Evolutionary conservation across 1,284 basidiomycete genomes (phyloP).

Genomic region (Rhodotorula sp.): DNA sequence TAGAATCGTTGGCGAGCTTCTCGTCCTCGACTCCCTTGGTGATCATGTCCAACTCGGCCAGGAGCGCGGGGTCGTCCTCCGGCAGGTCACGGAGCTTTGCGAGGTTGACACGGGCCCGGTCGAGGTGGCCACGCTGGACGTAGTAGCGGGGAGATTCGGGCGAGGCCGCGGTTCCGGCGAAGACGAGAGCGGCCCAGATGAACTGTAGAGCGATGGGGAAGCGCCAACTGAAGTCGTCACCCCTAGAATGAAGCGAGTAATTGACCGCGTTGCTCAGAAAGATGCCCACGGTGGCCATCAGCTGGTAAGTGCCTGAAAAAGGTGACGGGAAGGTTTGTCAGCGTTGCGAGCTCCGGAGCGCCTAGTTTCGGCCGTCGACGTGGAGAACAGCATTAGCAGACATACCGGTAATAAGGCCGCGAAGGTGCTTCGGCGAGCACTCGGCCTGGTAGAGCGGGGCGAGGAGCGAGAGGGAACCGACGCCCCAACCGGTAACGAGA

Average conservation of each 20-base stretch:
- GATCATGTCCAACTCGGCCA: constrained; percentile 50
- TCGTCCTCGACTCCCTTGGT: constrained; percentile 47
- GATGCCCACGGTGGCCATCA: constrained; percentile 48
- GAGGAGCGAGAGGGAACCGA: constrained; percentile 43
- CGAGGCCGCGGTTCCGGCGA: constrained; percentile 50
- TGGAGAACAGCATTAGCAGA: neutral
- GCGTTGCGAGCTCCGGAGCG: neutral
- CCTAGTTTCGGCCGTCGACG: neutral
- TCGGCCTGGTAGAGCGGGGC: constrained; percentile 54
- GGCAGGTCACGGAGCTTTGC: constrained; percentile 50
- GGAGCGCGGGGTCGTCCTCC: constrained; percentile 46
- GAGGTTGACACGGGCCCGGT: constrained; percentile 50
- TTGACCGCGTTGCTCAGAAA: constrained; percentile 52
- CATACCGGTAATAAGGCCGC: constrained; percentile 47
- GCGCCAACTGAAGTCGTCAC: constrained; percentile 47
- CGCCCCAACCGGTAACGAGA: constrained; percentile 40
- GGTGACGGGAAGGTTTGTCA: no score
- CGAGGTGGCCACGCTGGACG: constrained; percentile 50
- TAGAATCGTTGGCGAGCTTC: constrained; percentile 46
- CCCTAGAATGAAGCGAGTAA: constrained; percentile 48
- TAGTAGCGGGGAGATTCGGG: constrained; percentile 54
- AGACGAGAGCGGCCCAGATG: constrained; percentile 45
- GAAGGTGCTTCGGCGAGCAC: constrained; percentile 47
- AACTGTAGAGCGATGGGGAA: constrained; percentile 48
- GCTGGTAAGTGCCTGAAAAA: constrained; percentile 50